phyloP scores from a whole-genome alignment of 345 rosid genomes.

The Gossypium herbaceum region DNA sequence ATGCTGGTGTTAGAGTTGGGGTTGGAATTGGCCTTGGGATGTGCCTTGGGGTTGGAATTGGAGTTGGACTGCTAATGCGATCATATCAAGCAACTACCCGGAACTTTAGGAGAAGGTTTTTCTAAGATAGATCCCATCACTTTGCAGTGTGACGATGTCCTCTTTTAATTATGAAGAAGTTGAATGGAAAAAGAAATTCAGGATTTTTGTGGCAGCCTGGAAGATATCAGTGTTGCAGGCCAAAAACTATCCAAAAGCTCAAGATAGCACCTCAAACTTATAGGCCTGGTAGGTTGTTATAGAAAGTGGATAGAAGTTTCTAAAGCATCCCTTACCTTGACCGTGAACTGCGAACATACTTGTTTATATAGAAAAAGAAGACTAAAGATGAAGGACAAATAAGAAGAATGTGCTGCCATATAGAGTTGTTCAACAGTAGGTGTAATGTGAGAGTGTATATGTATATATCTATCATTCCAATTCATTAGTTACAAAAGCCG shows the following conservation, averaged over 20 bases:
- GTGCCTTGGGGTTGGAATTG: constrained; percentile 89
- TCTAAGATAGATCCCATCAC: constrained; percentile 30
- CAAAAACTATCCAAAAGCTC: constrained; percentile 4
- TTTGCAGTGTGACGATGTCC: background rate
- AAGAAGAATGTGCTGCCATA: background rate
- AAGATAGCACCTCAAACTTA: constrained; percentile 10
- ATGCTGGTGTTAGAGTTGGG: constrained; percentile 92
- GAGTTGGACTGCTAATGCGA: constrained; percentile 91
- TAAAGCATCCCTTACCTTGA: background rate
- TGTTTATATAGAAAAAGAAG: no score
- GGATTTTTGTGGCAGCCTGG: constrained; percentile 19
- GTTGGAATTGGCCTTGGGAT: constrained; percentile 93
- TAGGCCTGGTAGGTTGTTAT: constrained; percentile 20
- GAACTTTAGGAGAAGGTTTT: constrained; percentile 81
- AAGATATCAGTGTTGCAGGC: constrained; percentile 19
- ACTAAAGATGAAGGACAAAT: no score
- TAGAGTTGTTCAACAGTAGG: no score
- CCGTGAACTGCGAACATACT: background rate
- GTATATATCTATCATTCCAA: background rate
- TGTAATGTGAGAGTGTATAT: background rate
- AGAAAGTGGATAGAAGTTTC: constrained; percentile 17
- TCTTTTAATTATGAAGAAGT: background rate
- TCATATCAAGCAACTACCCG: constrained; percentile 87
- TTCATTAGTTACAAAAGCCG: background rate
- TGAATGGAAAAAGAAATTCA: constrained; percentile 12